Evolutionary conservation across 2,329 filamentous ascomycete genomes (phyloP), one percentile per base, ranked within the genome.

Genomic region (Cladosporium colombiae): DNA sequence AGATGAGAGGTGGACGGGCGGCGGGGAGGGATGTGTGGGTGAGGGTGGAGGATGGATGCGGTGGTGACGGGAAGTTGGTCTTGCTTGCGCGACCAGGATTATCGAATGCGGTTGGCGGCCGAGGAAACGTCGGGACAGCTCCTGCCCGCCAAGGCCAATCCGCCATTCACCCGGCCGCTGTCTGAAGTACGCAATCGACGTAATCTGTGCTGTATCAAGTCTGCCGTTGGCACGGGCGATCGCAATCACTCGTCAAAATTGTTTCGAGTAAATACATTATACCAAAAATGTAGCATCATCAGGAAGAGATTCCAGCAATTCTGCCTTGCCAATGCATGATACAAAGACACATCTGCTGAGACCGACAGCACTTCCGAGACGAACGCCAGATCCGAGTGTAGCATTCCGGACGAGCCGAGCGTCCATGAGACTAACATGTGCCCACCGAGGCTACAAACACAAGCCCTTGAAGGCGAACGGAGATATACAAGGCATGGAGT

Each of bases 21-120:
- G 61, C 7, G 33, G 61, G 53, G 60, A 33, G 21, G 33, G 27
- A 16, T 13, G 33, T 31, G 46, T 62, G 49, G 40, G 61, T 56
- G 61, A 44, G 7, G 23, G 35, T 31, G 25, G 61, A 63, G 35
- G 50, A n/a, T 44, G 50, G 37, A 55, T 35, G 50, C 27, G 59
- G 59, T 37, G 50, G 50, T 63, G 61, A 55, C 21, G 50, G 50
- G 50, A 46, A 63, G 40, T 33, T 49, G 58, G 58, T 61, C 58
- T 61, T 46, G 50, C 61, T 55, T 52, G 60, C 60, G 61, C 61
- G 61, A 63, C 61, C 33, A 49, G 44, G 44, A 56, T 40, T 40
- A 55, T 63, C 61, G 50, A 62, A 63, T 63, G 49, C 60, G 61
- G 61, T 63, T 63, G 31, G 46, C 37, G 56, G 56, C 37, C 37